These are phyloP conservation scores for Nicotiana obtusifolia DNA, from an alignment of 257 asterid species.

Conservation along the genomic window DNA sequence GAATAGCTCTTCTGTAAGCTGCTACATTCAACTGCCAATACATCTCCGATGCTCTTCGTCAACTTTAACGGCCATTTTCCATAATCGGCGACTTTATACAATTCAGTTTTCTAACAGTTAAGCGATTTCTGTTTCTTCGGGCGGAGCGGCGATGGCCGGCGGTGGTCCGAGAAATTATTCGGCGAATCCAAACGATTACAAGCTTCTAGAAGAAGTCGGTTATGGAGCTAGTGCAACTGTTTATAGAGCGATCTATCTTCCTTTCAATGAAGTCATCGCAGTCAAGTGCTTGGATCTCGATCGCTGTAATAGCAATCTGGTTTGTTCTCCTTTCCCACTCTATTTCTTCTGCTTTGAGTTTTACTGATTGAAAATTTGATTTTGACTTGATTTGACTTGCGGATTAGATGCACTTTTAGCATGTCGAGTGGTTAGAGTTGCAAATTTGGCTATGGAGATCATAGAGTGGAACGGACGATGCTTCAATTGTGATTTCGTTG, in stretches of 20 bases:
- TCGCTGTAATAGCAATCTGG: constrained; percentile 99
- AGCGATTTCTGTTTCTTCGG: constrained; percentile 21
- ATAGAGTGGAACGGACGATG: background rate
- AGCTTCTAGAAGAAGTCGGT: constrained; percentile 88
- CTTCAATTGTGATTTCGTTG: background rate
- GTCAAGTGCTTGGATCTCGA: constrained; percentile 99
- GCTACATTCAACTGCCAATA: constrained; percentile 12
- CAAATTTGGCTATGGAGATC: constrained; percentile 1
- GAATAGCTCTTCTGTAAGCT: constrained; percentile 3
- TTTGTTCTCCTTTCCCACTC: constrained; percentile 24
- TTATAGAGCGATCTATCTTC: constrained; percentile 81
- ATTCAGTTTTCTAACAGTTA: constrained; percentile 18
- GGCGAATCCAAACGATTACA: constrained; percentile 66
- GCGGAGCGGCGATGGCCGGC: constrained; percentile 15
- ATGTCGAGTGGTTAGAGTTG: background rate
- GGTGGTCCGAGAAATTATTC: constrained; percentile 45
- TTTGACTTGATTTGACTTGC: background rate
- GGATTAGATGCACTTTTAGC: background rate
- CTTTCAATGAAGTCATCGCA: constrained; percentile 78
- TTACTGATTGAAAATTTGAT: background rate
- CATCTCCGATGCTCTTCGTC: constrained; percentile 37
- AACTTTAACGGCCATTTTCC: constrained; percentile 10
- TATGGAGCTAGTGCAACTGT: constrained; percentile 95
- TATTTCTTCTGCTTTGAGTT: background rate
- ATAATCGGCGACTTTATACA: constrained; percentile 13